Evolutionary conservation across 2,329 filamentous ascomycete species (phyloP).

Genomic region (Ceratocystis colombiana): DNA sequence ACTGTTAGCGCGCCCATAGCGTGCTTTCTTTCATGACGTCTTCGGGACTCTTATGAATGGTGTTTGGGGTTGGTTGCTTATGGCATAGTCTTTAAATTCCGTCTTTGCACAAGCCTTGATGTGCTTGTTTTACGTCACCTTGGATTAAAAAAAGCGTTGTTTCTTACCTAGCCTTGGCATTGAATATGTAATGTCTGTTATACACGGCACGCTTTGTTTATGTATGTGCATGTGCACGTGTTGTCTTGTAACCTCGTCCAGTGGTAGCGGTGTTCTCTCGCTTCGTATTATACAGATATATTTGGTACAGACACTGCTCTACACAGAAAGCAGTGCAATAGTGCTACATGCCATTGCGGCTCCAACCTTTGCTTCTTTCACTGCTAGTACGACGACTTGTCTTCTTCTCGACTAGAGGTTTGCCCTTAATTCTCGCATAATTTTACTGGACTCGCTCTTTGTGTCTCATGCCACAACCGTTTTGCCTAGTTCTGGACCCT

Average conservation of each 20-base stretch:
- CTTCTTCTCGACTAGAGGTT: background rate
- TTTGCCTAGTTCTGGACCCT: constrained; percentile 17
- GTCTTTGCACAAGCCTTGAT: too few relatives aligned
- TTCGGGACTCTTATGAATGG: too few relatives aligned
- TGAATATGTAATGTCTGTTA: too few relatives aligned
- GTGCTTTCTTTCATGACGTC: too few relatives aligned
- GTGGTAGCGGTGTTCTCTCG: background rate
- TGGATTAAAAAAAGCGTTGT: too few relatives aligned
- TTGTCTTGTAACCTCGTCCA: background rate
- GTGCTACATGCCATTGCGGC: background rate
- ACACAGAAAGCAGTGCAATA: background rate
- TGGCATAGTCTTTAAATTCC: too few relatives aligned
- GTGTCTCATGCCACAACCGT: constrained; percentile 13
- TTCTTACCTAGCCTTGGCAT: too few relatives aligned
- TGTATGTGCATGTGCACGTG: background rate
- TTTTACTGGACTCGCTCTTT: background rate
- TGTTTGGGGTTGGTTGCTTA: too few relatives aligned
- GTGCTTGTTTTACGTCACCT: too few relatives aligned
- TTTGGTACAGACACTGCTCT: constrained; percentile 19
- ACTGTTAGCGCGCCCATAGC: too few relatives aligned
- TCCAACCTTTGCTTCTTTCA: background rate
- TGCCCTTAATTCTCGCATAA: background rate
- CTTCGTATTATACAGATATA: constrained; percentile 17
- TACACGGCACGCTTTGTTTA: too few relatives aligned
- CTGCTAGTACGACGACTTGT: background rate